Evolutionary conservation across 2,329 filamentous ascomycete species (phyloP).

Genomic region (Nectriaceae sp.): DNA sequence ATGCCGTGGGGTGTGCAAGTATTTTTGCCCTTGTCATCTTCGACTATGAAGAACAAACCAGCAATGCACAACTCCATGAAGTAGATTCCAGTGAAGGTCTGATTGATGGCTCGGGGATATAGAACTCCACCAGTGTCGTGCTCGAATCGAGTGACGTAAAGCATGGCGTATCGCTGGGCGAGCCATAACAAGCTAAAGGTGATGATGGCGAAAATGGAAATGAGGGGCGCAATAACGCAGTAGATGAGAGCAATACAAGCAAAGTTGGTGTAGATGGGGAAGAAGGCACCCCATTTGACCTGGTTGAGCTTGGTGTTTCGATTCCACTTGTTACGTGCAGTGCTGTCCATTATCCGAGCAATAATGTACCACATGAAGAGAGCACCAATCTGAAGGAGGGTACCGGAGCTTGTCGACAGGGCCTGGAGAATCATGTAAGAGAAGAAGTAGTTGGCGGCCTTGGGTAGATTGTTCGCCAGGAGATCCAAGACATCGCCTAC

Average conservation of each 20-base stretch:
- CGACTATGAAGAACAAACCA: constrained; percentile 82
- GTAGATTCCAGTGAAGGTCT: constrained; percentile 92
- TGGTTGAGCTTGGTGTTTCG: constrained; percentile 77
- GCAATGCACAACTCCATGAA: constrained; percentile 91
- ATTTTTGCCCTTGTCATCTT: constrained; percentile 53
- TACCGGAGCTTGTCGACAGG: constrained; percentile 86
- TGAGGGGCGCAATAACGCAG: constrained; percentile 83
- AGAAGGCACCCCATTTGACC: constrained; percentile 90
- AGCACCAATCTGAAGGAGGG: constrained; percentile 79
- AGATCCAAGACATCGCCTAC: constrained; percentile 69
- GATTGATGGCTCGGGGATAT: constrained; percentile 91
- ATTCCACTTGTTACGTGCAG: constrained; percentile 78
- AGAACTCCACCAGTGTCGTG: constrained; percentile 90
- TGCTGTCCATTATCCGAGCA: constrained; percentile 80
- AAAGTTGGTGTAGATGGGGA: constrained; percentile 95
- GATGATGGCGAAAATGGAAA: constrained; percentile 89
- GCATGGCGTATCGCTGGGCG: constrained; percentile 93
- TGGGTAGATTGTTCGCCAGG: constrained; percentile 78
- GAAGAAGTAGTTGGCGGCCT: constrained; percentile 95
- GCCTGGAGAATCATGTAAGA: constrained; percentile 97
- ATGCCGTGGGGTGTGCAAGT: constrained; percentile 77
- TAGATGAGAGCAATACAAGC: constrained; percentile 92
- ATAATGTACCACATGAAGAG: constrained; percentile 81
- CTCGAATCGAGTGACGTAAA: constrained; percentile 89
- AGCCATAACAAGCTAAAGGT: constrained; percentile 92